Evolutionary conservation across 208 protist genomes (phyloP).

Genomic region (Leishmania lainsoni): DNA sequence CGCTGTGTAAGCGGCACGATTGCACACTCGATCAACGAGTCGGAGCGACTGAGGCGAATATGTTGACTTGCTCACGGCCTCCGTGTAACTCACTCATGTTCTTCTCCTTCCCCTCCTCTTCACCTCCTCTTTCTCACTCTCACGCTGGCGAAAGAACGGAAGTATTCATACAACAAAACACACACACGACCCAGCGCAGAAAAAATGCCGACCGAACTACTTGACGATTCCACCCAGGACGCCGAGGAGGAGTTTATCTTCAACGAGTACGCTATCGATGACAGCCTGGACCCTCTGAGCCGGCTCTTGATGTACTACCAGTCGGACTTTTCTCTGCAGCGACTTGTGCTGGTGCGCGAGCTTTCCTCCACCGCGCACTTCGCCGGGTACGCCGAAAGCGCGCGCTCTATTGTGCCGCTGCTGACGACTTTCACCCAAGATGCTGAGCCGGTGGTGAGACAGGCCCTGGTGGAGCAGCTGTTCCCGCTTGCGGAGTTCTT

Average conservation of each 20-base stretch:
- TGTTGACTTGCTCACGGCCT: background rate
- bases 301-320: conserved; percentile 88
- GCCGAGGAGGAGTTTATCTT: conserved; percentile 92
- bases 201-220: conserved; percentile 38
- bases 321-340: conserved; percentile 91
- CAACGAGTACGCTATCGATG: conserved; percentile 94
- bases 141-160: background rate
- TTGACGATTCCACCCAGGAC: conserved; percentile 64
- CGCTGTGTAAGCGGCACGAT: background rate
- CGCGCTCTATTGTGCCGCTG: conserved; percentile 80
- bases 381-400: conserved; percentile 85
- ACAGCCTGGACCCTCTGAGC: conserved; percentile 88
- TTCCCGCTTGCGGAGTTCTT: conserved; percentile 78
- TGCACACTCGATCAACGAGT: background rate
- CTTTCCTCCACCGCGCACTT: conserved; percentile 81
- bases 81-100: background rate
- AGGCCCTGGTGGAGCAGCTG: conserved; percentile 92
- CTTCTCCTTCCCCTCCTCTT: background rate
- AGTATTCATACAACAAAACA: background rate
- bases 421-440: conserved; percentile 88
- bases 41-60: background rate
- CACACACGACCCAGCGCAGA: background rate
- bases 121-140: background rate
- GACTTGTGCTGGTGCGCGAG: conserved; percentile 87
- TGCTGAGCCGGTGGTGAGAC: conserved; percentile 89